Evolutionary conservation across 1,139 yeast species (phyloP).

Genomic region (Yamadazyma blattariae): DNA sequence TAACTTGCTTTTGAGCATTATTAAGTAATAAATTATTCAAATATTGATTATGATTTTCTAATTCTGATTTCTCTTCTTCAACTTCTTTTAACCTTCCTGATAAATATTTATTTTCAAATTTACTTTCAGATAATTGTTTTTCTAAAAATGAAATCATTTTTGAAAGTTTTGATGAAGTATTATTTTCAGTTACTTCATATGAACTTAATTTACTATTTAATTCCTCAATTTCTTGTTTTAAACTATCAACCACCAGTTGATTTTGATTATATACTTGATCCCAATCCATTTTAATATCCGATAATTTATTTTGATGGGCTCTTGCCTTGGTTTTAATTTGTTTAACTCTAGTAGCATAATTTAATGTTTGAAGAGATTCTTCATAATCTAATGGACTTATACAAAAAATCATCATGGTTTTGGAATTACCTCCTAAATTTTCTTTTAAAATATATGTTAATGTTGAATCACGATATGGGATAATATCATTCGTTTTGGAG

Average conservation of each 20-base stretch:
- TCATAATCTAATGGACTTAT: conserved; percentile 74
- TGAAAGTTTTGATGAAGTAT: conserved; percentile 16
- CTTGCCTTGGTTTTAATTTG: conserved; percentile 61
- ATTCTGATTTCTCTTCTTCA: conserved; percentile 22
- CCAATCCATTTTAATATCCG: conserved; percentile 31
- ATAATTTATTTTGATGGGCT: conserved; percentile 37
- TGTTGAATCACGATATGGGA: conserved; percentile 72
- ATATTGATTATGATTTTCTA: conserved; percentile 27
- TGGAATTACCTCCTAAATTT: conserved; percentile 70
- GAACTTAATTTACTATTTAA: conserved; percentile 26
- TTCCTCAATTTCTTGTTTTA: conserved; percentile 29
- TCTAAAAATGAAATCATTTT: conserved; percentile 33
- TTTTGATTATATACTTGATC: conserved; percentile 25
- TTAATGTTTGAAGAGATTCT: conserved; percentile 67
- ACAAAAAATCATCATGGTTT: conserved; percentile 75
- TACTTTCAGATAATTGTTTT: conserved; percentile 24
- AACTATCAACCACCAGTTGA: conserved; percentile 26
- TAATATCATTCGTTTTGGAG: conserved; percentile 17
- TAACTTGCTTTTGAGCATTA: too few species aligned
- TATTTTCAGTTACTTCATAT: not conserved
- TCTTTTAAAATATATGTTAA: conserved; percentile 73
- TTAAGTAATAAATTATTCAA: conserved; percentile 22
- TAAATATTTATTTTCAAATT: conserved; percentile 36
- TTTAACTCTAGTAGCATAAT: conserved; percentile 76
- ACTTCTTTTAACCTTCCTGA: conserved; percentile 17